Evolutionary conservation across 106 monocot genomes (phyloP).

Genomic region (Posidonia australis): DNA sequence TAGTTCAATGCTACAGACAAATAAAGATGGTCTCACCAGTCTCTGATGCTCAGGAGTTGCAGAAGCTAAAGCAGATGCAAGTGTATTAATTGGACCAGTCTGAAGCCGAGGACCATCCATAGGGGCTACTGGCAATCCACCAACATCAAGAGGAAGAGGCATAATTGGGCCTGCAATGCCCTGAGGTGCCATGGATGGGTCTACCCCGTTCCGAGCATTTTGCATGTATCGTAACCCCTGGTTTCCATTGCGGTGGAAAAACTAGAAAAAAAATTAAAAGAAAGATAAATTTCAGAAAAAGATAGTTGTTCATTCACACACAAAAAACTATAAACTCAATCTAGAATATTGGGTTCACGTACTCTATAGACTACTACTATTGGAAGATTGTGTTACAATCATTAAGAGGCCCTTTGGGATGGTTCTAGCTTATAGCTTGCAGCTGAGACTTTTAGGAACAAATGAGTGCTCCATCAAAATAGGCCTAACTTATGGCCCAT

Average conservation of each 20-base stretch:
- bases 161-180: conserved; percentile 21
- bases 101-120: conserved; percentile 10
- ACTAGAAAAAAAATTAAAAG: neutral
- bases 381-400: too few relatives aligned
- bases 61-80: conserved; percentile 51
- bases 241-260: conserved; percentile 2
- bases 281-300: neutral
- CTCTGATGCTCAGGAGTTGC: conserved; percentile 39
- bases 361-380: too few relatives aligned
- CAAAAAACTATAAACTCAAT: neutral
- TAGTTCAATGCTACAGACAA: neutral
- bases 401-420: too few relatives aligned
- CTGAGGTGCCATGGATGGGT: conserved; percentile 18
- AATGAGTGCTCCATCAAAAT: too few relatives aligned
- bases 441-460: too few relatives aligned
- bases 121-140: conserved; percentile 2
- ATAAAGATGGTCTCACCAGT: conserved; percentile 19
- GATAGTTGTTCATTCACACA: neutral
- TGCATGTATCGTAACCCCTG: conserved; percentile 5
- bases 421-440: too few relatives aligned
- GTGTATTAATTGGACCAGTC: conserved; percentile 15
- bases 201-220: conserved; percentile 20
- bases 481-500: too few relatives aligned
- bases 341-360: neutral
- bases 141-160: conserved; percentile 24